Conservation (phyloP, 2,329 filamentous ascomycete species). For the Monosporascus sp. region DNA sequence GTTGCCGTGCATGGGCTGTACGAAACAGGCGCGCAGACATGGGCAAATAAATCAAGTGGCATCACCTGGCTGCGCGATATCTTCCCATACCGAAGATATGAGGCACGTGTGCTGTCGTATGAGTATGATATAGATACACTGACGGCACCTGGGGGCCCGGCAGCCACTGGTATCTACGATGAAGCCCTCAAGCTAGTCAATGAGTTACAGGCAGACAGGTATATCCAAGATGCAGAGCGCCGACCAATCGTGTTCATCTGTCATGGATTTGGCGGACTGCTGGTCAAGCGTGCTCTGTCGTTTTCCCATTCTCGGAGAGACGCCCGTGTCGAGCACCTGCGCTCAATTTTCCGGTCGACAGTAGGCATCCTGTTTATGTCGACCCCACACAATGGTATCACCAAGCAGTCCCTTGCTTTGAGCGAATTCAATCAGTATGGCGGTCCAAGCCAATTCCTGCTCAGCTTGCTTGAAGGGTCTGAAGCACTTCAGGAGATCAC, state of each 20-base stretch:
- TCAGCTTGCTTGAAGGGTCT: slow-evolving; percentile 4
- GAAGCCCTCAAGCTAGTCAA: slow-evolving; percentile 6
- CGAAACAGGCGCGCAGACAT: slow-evolving; percentile 1
- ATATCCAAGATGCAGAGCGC: slow-evolving; percentile 1
- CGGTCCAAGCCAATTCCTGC: slow-evolving; percentile 4
- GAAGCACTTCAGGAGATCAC: slow-evolving; percentile 7
- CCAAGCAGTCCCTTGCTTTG: slow-evolving; percentile 2
- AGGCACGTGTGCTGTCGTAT: slow-evolving; percentile 5
- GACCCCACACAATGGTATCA: slow-evolving; percentile 6
- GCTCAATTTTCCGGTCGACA: slow-evolving; percentile 5
- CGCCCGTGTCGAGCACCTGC: slow-evolving; percentile 5
- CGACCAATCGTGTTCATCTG: slow-evolving; percentile 6
- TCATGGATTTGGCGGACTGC: slow-evolving; percentile 6
- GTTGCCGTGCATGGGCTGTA: slow-evolving; percentile 5
- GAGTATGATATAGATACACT: slow-evolving; percentile 6
- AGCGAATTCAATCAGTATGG: background rate
- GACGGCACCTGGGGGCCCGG: slow-evolving; percentile 2
- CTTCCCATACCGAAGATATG: slow-evolving; percentile 2
- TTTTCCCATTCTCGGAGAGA: slow-evolving; percentile 4
- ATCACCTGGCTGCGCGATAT: slow-evolving; percentile 5
- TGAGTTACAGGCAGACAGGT: slow-evolving; percentile 1
- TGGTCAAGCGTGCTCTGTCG: slow-evolving; percentile 6
- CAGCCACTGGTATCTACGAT: slow-evolving; percentile 2
- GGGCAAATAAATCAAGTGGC: background rate
- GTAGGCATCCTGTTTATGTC: slow-evolving; percentile 5